A percentile compares a stretch with the other conserved stretches of the same genome.
phyloP scores from a whole-genome alignment of 169 alveolate genomes.

The Cryptosporidium ubiquitum region DNA sequence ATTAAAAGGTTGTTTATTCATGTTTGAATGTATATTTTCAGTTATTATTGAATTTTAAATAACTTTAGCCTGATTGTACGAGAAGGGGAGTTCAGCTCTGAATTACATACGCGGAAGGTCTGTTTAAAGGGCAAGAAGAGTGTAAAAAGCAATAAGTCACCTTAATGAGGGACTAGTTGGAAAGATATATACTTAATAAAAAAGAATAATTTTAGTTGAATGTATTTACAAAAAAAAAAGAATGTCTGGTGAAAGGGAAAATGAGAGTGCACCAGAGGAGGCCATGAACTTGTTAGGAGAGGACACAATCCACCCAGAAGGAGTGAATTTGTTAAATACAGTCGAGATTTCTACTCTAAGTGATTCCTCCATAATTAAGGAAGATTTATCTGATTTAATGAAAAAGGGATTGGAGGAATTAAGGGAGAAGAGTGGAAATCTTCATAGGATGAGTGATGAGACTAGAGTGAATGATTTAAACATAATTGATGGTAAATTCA shows the following conservation, averaged over 20 bases:
- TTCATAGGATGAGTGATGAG: neutral
- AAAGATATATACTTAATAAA: neutral
- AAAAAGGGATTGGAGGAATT: constrained; percentile 28
- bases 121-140: neutral
- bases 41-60: neutral
- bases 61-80: neutral
- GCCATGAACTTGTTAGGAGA: constrained; percentile 54
- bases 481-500: constrained; percentile 70
- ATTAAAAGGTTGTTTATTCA: neutral
- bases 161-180: neutral
- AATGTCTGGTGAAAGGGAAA: neutral
- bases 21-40: neutral
- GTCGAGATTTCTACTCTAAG: constrained; percentile 54
- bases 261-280: constrained; percentile 53
- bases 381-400: constrained; percentile 26
- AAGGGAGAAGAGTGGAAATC: neutral
- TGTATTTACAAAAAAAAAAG: neutral
- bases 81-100: neutral
- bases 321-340: constrained; percentile 16
- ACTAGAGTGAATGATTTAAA: constrained; percentile 11
- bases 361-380: constrained; percentile 31
- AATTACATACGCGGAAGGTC: neutral
- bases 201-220: neutral
- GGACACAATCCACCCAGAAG: constrained; percentile 40
- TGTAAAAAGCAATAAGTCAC: neutral